Conservation (phyloP, 2,329 filamentous ascomycete species). For the Cladosporium cucumerinum region DNA sequence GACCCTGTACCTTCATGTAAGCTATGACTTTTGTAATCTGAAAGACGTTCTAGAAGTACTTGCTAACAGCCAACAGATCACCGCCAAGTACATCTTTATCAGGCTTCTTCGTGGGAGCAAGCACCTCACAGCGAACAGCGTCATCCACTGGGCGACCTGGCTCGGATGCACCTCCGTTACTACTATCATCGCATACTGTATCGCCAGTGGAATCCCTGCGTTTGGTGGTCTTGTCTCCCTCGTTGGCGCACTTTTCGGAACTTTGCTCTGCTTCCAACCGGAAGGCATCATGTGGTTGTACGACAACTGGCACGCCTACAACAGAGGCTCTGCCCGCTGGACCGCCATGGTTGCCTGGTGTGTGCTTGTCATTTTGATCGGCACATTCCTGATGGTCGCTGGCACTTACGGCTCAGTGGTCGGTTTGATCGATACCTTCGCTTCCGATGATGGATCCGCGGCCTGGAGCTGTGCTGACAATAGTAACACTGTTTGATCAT, state of each 20-base stretch:
- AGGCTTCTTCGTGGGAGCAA: slow-evolving; percentile 26
- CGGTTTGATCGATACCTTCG: slow-evolving; percentile 34
- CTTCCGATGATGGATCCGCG: slow-evolving; percentile 17
- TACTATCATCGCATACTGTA: slow-evolving; percentile 25
- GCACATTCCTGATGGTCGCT: slow-evolving; percentile 46
- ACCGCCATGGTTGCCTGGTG: slow-evolving; percentile 41
- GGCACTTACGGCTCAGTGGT: slow-evolving; percentile 49
- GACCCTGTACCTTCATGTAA: slow-evolving; percentile 24
- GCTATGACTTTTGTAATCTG: neutral
- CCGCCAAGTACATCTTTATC: slow-evolving; percentile 31
- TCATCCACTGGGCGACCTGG: slow-evolving; percentile 20
- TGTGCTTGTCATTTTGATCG: slow-evolving; percentile 43
- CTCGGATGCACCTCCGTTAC: slow-evolving; percentile 23
- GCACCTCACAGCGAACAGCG: slow-evolving; percentile 24
- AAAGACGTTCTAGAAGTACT: neutral
- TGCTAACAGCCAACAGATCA: slow-evolving; percentile 14
- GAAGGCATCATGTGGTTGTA: slow-evolving; percentile 44
- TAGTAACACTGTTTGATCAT: slow-evolving; percentile 29
- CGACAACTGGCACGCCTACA: slow-evolving; percentile 40
- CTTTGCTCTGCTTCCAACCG: slow-evolving; percentile 29
- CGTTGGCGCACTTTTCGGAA: slow-evolving; percentile 27
- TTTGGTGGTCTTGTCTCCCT: slow-evolving; percentile 28
- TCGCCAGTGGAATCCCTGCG: slow-evolving; percentile 27
- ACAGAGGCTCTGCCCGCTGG: slow-evolving; percentile 36
- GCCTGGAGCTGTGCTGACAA: slow-evolving; percentile 28